Percentiles rank a stretch among this genome's conserved stretches.
phyloP scores from a whole-genome alignment of 768 basidiomycete species.

The Coprinopsis strossmayeri region DNA sequence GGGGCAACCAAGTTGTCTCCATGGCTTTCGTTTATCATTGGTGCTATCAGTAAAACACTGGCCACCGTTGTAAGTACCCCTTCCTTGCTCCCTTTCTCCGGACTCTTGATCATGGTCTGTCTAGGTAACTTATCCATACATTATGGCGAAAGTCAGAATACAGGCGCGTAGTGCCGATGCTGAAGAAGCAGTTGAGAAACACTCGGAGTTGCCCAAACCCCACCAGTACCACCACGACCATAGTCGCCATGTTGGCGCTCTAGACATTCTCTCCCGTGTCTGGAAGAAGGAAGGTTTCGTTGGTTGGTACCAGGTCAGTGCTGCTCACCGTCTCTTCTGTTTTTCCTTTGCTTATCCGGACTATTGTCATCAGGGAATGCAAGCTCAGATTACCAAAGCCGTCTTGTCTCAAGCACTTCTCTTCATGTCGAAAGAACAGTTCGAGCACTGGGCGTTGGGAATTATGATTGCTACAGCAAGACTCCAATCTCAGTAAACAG shows the following conservation, averaged over 20 bases:
- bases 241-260: conserved; percentile 59
- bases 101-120: background rate
- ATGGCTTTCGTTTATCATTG: conserved; percentile 75
- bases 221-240: conserved; percentile 38
- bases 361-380: conserved; percentile 65
- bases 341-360: background rate
- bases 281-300: conserved; percentile 69
- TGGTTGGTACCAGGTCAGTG: conserved; percentile 93
- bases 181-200: conserved; percentile 39
- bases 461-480: conserved; percentile 55
- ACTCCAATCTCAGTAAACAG: conserved; percentile 23
- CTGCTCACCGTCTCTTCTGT: background rate
- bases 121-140: conserved; percentile 92
- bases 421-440: conserved; percentile 97
- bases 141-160: conserved; percentile 94
- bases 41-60: conserved; percentile 89
- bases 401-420: conserved; percentile 92
- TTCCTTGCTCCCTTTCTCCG: background rate
- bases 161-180: conserved; percentile 71
- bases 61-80: conserved; percentile 63
- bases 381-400: conserved; percentile 93
- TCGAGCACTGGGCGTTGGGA: conserved; percentile 80
- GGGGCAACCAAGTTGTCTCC: conserved; percentile 65
- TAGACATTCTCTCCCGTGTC: conserved; percentile 68
- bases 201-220: conserved; percentile 28